A percentile compares a stretch with the other conserved stretches of the same genome.
These are phyloP conservation scores for Salvia miltiorrhiza DNA, from an alignment of 257 asterid genomes.

Conservation along the genomic window DNA sequence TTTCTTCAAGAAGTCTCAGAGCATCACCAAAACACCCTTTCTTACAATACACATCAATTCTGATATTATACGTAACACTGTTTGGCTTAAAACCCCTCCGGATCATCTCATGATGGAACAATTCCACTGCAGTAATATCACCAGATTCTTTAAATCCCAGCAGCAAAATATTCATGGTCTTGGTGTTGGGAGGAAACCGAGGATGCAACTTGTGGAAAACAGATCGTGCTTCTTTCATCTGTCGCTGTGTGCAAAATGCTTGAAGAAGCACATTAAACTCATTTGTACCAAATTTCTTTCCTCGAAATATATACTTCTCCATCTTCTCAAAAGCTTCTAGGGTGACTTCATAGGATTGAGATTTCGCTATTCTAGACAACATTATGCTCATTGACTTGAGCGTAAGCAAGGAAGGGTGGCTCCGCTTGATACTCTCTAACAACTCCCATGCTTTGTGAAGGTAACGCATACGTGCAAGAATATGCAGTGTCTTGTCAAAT, in stretches of 20 bases:
- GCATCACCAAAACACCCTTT: slow-evolving; percentile 70
- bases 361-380: slow-evolving; percentile 79
- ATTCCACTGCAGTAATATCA: slow-evolving; percentile 72
- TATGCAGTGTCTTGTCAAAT: slow-evolving; percentile 82
- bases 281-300: slow-evolving; percentile 56
- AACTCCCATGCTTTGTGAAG: slow-evolving; percentile 87
- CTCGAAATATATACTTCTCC: slow-evolving; percentile 52
- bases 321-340: slow-evolving; percentile 75
- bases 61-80: slow-evolving; percentile 51
- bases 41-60: slow-evolving; percentile 80
- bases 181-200: slow-evolving; percentile 60
- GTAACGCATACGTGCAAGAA: slow-evolving; percentile 88
- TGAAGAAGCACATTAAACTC: slow-evolving; percentile 82
- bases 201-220: slow-evolving; percentile 69
- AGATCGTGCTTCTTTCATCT: slow-evolving; percentile 82
- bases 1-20: slow-evolving; percentile 71
- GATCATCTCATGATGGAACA: slow-evolving; percentile 90
- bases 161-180: slow-evolving; percentile 86
- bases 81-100: slow-evolving; percentile 83
- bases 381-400: slow-evolving; percentile 86
- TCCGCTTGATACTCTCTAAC: slow-evolving; percentile 38
- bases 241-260: slow-evolving; percentile 85
- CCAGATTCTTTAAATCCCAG: slow-evolving; percentile 92
- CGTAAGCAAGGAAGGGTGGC: slow-evolving; percentile 67
- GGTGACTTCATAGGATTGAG: slow-evolving; percentile 66